These are phyloP conservation scores for Buxus sempervirens DNA, from an alignment of 164 flowering plant species.

Conservation along the genomic window DNA sequence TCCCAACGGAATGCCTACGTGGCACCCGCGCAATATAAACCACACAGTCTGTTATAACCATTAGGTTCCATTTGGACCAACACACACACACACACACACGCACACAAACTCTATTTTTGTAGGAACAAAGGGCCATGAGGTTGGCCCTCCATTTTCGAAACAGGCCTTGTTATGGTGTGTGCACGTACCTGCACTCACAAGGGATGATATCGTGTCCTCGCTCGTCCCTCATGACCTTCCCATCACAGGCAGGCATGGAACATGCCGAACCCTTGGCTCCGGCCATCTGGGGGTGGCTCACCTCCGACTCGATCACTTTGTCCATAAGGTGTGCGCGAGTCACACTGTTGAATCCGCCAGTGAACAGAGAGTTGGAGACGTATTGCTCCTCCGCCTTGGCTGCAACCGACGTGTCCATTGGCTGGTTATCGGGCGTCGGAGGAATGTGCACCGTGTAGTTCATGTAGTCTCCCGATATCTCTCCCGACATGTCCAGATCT, in stretches of 20 bases:
- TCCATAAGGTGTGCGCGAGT: conserved; percentile 73
- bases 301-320: conserved; percentile 67
- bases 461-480: conserved; percentile 55
- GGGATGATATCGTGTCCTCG: conserved; percentile 54
- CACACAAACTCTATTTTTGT: too few relatives aligned
- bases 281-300: conserved; percentile 60
- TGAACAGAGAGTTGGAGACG: conserved; percentile 63
- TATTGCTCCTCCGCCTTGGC: conserved; percentile 72
- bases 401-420: conserved; percentile 62
- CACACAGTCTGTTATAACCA: too few relatives aligned
- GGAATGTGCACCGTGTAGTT: conserved; percentile 80
- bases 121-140: too few relatives aligned
- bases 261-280: conserved; percentile 57
- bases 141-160: too few relatives aligned
- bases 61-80: background rate
- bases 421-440: conserved; percentile 73
- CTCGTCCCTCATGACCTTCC: conserved; percentile 64
- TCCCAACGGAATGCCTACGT: too few relatives aligned
- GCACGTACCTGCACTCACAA: conserved; percentile 58
- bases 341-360: conserved; percentile 69
- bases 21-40: too few relatives aligned
- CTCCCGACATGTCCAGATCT: conserved; percentile 69
- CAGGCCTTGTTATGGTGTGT: too few relatives aligned
- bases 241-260: conserved; percentile 60
- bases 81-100: too few relatives aligned